Conservation (phyloP, 225 moss, liverwort and hornwort genomes). For the Sphagnum tenellum region DNA sequence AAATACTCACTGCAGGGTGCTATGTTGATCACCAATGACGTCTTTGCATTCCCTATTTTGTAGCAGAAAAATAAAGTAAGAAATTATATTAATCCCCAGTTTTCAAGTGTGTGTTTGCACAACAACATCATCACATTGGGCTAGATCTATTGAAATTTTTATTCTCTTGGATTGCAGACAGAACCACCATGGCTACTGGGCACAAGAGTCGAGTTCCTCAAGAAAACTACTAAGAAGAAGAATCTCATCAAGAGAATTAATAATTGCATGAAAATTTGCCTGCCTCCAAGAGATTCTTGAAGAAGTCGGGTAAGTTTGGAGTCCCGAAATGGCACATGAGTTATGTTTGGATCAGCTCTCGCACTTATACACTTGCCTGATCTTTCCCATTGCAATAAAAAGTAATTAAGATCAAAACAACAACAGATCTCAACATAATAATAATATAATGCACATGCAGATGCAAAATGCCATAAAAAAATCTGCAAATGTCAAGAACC, state of each 20-base stretch:
- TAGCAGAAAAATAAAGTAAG: not conserved
- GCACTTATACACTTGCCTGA: conserved; percentile 84
- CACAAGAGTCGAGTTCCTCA: no score
- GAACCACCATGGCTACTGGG: no score
- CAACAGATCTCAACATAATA: no score
- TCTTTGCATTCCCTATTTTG: conserved; percentile 71
- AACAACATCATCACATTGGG: no score
- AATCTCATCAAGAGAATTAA: no score
- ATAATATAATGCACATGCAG: no score
- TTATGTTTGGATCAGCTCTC: conserved; percentile 67
- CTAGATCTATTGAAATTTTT: no score
- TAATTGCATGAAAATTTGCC: no score
- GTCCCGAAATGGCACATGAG: conserved; percentile 83
- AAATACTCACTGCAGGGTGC: conserved; percentile 72
- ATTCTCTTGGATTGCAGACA: no score
- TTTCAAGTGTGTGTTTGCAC: not conserved
- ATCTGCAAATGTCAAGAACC: not conserved
- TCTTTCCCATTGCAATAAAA: not conserved
- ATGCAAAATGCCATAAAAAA: no score
- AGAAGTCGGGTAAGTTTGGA: conserved; percentile 85
- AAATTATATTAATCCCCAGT: not conserved
- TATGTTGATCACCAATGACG: conserved; percentile 79
- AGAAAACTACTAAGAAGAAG: no score
- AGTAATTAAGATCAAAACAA: no score
- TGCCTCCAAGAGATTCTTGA: conserved; percentile 91